Percentiles rank a stretch among this genome's conserved stretches.
Evolutionary conservation across 768 basidiomycete species (phyloP).

Genomic region (Heimioporus sp.): DNA sequence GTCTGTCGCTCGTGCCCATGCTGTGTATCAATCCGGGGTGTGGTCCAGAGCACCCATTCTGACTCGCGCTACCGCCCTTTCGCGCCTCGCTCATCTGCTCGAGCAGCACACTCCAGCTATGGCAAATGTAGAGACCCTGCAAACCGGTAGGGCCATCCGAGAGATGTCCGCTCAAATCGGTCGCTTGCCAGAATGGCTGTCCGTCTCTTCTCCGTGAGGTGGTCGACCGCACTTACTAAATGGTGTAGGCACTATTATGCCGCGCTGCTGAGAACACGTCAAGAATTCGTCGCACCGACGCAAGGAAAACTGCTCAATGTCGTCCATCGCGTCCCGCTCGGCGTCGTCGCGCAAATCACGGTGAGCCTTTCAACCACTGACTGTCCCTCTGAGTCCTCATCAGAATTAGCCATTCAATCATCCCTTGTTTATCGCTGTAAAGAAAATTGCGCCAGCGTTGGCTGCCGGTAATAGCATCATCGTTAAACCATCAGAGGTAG

Average conservation of each 20-base stretch:
- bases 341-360: slow-evolving; percentile 88
- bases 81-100: slow-evolving; percentile 60
- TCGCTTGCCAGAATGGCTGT: slow-evolving; percentile 87
- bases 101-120: slow-evolving; percentile 56
- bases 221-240: neutral
- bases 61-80: slow-evolving; percentile 62
- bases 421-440: slow-evolving; percentile 82
- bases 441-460: slow-evolving; percentile 84
- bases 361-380: slow-evolving; percentile 36
- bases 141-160: slow-evolving; percentile 78
- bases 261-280: slow-evolving; percentile 68
- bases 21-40: slow-evolving; percentile 58
- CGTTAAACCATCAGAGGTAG: slow-evolving; percentile 78
- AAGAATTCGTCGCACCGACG: slow-evolving; percentile 69
- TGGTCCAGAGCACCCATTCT: slow-evolving; percentile 67
- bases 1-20: slow-evolving; percentile 55
- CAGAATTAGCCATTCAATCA: slow-evolving; percentile 79
- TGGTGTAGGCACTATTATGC: slow-evolving; percentile 68
- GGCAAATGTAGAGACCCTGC: slow-evolving; percentile 64
- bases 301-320: slow-evolving; percentile 80
- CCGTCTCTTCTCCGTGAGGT: slow-evolving; percentile 25
- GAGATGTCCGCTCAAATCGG: slow-evolving; percentile 82
- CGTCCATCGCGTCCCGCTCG: slow-evolving; percentile 75
- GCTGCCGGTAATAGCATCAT: slow-evolving; percentile 84
- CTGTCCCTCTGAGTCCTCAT: neutral